A percentile compares a stretch with the other conserved stretches of the same genome.
phyloP scores from a whole-genome alignment of 768 basidiomycete species.

The Collybia sp. region DNA sequence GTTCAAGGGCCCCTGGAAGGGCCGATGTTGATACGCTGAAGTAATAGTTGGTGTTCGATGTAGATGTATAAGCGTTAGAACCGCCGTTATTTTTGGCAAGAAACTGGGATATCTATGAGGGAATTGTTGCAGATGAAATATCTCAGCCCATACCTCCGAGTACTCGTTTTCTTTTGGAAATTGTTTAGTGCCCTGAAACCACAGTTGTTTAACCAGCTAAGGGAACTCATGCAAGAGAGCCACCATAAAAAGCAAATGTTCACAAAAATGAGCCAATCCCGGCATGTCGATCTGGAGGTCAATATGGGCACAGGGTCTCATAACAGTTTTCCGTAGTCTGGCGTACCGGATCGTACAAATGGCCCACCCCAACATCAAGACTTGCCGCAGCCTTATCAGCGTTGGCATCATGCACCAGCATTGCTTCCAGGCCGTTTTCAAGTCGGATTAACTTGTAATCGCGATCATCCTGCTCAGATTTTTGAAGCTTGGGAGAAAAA shows the following conservation, averaged over 20 bases:
- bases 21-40: constrained; percentile 66
- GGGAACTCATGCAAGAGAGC: background rate
- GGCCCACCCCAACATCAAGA: constrained; percentile 92
- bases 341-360: constrained; percentile 87
- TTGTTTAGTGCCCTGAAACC: constrained; percentile 64
- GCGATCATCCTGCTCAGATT: constrained; percentile 74
- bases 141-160: constrained; percentile 50
- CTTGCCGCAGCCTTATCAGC: constrained; percentile 95
- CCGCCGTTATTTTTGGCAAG: constrained; percentile 76
- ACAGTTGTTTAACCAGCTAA: background rate
- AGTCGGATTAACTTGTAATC: constrained; percentile 79
- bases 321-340: background rate
- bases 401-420: constrained; percentile 76
- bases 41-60: constrained; percentile 88
- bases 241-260: constrained; percentile 95
- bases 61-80: constrained; percentile 92
- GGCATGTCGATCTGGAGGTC: constrained; percentile 73
- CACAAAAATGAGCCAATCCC: constrained; percentile 92
- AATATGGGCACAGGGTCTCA: constrained; percentile 2
- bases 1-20: constrained; percentile 64
- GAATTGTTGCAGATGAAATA: constrained; percentile 1
- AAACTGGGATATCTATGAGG: constrained; percentile 38
- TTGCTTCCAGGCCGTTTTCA: constrained; percentile 86
- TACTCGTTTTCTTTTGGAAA: constrained; percentile 95
- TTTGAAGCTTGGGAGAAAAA: constrained; percentile 58